Conservation (phyloP, 345 rosid species). For the Cardamine resedifolia region DNA sequence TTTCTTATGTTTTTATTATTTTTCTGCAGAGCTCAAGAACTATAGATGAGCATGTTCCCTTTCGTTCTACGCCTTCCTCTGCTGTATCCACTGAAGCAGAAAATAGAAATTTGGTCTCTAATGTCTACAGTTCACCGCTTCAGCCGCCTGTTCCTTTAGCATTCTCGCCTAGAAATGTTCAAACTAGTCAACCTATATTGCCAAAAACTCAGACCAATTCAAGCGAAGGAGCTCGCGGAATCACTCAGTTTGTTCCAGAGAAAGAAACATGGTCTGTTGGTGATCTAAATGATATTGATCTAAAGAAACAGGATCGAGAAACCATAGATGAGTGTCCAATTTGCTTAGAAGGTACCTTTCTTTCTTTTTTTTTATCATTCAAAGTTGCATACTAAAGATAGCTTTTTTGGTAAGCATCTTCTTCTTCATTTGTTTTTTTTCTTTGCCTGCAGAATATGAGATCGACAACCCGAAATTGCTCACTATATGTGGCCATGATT, state of each 20-base stretch:
- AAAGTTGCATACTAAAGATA: neutral
- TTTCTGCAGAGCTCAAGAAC: constrained; percentile 55
- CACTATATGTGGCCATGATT: constrained; percentile 86
- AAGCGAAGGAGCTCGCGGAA: constrained; percentile 38
- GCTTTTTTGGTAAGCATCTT: neutral
- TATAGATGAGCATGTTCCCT: constrained; percentile 61
- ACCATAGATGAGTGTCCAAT: constrained; percentile 67
- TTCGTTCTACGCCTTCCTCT: constrained; percentile 46
- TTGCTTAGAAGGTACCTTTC: constrained; percentile 97
- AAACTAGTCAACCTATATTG: constrained; percentile 46
- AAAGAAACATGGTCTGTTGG: constrained; percentile 49
- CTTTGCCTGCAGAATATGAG: constrained; percentile 77
- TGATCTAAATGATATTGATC: constrained; percentile 40
- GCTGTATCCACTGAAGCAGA: constrained; percentile 49
- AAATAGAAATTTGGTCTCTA: constrained; percentile 61
- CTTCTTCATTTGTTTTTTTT: neutral
- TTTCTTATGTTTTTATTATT: constrained; percentile 3
- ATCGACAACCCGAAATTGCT: constrained; percentile 69
- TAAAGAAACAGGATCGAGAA: constrained; percentile 50
- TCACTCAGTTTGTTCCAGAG: constrained; percentile 44
- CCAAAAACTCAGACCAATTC: constrained; percentile 44
- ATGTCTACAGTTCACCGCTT: constrained; percentile 69
- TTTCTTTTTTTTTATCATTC: neutral
- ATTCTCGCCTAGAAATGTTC: constrained; percentile 43
- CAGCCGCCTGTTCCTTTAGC: constrained; percentile 67